Evolutionary conservation across 2,329 filamentous ascomycete species (phyloP).

Genomic region (Helotiales sp.): DNA sequence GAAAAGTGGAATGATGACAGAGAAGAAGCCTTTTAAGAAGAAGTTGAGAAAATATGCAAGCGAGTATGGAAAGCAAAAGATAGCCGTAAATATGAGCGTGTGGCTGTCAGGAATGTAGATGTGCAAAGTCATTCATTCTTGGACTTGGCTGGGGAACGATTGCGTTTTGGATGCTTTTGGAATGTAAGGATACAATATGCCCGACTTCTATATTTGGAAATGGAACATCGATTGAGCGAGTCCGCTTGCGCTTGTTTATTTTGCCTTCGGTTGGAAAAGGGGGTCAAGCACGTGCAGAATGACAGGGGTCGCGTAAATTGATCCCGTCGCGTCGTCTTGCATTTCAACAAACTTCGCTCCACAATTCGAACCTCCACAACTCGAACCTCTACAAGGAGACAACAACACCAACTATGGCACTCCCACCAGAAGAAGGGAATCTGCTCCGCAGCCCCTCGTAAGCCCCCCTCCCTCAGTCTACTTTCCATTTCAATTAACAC

Average conservation of each 20-base stretch:
- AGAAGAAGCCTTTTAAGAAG: too few relatives aligned
- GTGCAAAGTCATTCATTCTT: conserved; percentile 5
- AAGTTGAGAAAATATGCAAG: too few relatives aligned
- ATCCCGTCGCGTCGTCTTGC: conserved; percentile 17
- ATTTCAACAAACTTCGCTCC: neutral
- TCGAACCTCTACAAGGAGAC: neutral
- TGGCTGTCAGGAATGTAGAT: neutral
- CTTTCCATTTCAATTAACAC: conserved; percentile 4
- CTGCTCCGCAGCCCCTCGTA: conserved; percentile 57
- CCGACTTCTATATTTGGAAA: neutral
- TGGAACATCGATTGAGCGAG: neutral
- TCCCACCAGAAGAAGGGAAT: conserved; percentile 39
- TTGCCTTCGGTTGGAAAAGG: conserved; percentile 1
- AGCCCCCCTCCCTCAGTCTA: conserved; percentile 32
- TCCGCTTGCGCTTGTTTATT: neutral
- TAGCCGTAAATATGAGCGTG: neutral
- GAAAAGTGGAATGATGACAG: too few relatives aligned
- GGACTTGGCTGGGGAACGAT: neutral
- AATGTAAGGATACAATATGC: neutral
- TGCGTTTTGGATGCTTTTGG: neutral
- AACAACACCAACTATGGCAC: conserved; percentile 32
- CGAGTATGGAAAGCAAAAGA: too few relatives aligned
- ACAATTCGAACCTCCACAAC: neutral
- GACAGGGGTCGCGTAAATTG: conserved; percentile 18
- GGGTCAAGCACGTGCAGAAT: neutral